These are phyloP conservation scores for Tetrahymena borealis DNA, from an alignment of 73 alveolate species.

Conservation along the genomic window DNA sequence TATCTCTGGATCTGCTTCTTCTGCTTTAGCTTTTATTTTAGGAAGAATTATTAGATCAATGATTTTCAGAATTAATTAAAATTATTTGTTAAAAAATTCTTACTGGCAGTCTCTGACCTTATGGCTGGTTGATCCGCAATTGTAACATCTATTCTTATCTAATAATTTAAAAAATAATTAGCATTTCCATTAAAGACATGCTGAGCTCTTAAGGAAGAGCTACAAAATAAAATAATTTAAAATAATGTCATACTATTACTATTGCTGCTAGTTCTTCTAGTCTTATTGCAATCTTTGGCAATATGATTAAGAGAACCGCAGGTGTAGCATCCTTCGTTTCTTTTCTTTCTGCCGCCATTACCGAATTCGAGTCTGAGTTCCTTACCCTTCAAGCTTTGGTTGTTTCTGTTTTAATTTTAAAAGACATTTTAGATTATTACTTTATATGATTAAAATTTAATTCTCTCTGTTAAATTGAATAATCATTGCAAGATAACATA, in stretches of 20 bases:
- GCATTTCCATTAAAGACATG: too few species aligned
- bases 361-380: not conserved
- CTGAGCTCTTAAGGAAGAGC: too few species aligned
- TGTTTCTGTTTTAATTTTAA: not conserved
- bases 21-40: not conserved
- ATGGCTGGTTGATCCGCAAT: not conserved
- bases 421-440: not conserved
- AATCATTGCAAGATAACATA: too few species aligned
- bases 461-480: too few species aligned
- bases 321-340: not conserved
- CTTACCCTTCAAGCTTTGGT: not conserved
- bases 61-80: too few species aligned
- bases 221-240: too few species aligned
- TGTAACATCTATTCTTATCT: not conserved
- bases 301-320: not conserved
- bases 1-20: slow-evolving; percentile 3
- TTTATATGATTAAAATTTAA: too few species aligned
- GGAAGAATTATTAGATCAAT: not conserved
- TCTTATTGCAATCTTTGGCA: not conserved
- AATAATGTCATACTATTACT: too few species aligned
- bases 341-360: slow-evolving; percentile 1
- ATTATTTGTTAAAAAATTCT: not conserved
- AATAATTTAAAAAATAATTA: too few species aligned
- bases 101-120: slow-evolving; percentile 5
- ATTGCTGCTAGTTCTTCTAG: not conserved